Conservation (phyloP, 2,329 filamentous ascomycete genomes). For the Fusarium nisikadoi region DNA sequence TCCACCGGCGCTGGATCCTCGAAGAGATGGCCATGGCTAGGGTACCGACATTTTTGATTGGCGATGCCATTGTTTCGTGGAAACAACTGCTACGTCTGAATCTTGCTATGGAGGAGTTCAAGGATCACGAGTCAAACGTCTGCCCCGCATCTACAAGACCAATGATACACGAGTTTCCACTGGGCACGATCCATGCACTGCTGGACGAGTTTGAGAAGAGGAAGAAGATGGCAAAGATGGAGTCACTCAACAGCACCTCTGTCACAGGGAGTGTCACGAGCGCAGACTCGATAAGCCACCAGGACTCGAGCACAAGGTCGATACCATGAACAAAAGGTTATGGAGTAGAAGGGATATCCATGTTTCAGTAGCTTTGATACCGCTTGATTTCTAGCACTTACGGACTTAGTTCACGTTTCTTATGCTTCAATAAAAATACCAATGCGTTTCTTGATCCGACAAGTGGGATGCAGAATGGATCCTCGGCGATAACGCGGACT, state of each 20-base stretch:
- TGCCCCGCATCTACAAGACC: conserved; percentile 38
- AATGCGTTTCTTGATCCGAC: background rate
- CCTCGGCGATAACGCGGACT: background rate
- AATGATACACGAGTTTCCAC: conserved; percentile 23
- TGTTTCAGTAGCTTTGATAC: conserved; percentile 1
- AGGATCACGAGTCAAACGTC: conserved; percentile 46
- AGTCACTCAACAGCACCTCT: conserved; percentile 19
- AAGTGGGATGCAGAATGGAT: background rate
- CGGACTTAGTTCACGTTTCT: background rate
- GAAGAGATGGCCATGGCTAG: conserved; percentile 50
- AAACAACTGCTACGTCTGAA: conserved; percentile 50
- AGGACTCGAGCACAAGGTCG: conserved; percentile 10
- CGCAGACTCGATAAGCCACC: conserved; percentile 14
- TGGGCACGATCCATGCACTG: conserved; percentile 30
- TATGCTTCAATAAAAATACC: background rate
- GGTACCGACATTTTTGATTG: conserved; percentile 48
- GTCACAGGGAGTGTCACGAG: conserved; percentile 20
- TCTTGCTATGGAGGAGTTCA: conserved; percentile 51
- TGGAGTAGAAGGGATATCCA: background rate
- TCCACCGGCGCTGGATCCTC: conserved; percentile 51
- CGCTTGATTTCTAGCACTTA: background rate
- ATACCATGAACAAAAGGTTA: background rate
- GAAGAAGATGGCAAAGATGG: conserved; percentile 32
- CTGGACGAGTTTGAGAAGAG: conserved; percentile 35
- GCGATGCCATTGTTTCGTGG: conserved; percentile 51